Evolutionary conservation across 2,329 filamentous ascomycete genomes (phyloP).

Genomic region (Claviceps sp.): DNA sequence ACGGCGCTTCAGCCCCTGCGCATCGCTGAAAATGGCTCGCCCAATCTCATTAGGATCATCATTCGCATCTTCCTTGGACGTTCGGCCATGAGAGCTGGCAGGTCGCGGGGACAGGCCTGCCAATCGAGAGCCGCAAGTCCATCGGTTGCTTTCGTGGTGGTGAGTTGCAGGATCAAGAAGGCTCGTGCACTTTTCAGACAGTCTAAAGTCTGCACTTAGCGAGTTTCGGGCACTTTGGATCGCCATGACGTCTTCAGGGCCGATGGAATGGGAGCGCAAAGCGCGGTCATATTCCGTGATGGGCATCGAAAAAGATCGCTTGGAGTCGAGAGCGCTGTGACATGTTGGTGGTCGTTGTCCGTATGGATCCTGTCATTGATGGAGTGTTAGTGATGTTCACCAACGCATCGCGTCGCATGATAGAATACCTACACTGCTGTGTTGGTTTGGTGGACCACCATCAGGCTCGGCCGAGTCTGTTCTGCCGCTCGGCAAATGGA

Average conservation of each 20-base stretch:
- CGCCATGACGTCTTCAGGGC: constrained; percentile 38
- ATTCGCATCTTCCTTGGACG: constrained; percentile 21
- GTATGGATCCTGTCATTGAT: constrained; percentile 14
- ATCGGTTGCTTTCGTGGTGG: constrained; percentile 14
- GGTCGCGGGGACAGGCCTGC: constrained; percentile 46
- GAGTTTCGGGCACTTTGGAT: constrained; percentile 43
- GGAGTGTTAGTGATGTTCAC: neutral
- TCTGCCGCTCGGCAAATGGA: neutral
- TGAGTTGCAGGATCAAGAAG: constrained; percentile 1
- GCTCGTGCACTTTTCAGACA: constrained; percentile 12
- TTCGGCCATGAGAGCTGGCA: constrained; percentile 43
- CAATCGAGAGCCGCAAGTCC: constrained; percentile 26
- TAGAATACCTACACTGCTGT: constrained; percentile 34
- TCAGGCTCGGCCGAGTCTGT: neutral
- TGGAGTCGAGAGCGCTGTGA: constrained; percentile 23
- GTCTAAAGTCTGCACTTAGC: constrained; percentile 29
- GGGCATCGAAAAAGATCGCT: constrained; percentile 45
- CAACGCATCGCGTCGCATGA: neutral
- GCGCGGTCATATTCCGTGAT: constrained; percentile 48
- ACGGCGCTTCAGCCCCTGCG: constrained; percentile 33
- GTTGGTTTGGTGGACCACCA: constrained; percentile 15
- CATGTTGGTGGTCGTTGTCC: constrained; percentile 25
- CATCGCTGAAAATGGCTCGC: constrained; percentile 47
- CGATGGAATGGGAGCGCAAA: constrained; percentile 47
- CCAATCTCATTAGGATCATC: constrained; percentile 43